Evolutionary conservation across 192 early-diverging fungal species (phyloP), one percentile per base, ranked within the genome.

Genomic region (Coemansia sp.): DNA sequence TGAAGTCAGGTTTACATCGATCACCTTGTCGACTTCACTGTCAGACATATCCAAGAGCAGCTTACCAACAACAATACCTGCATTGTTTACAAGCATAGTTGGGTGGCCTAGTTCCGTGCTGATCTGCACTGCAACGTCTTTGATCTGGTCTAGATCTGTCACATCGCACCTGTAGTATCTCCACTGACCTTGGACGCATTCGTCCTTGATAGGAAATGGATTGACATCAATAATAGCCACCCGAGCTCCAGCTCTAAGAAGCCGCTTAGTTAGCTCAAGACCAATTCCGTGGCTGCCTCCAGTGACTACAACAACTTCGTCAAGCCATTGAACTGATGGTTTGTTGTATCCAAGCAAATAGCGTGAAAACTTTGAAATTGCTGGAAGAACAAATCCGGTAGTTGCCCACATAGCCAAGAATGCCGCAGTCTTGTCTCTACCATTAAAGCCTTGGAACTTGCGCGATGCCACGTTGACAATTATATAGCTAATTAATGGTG

Each of bases 21-120:
- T 76, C 4, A 86, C 85, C 45, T 82, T 75, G 64, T 86, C 66
- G 60, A 92, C 87, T 17, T 90, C 86, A 5, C 76, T 68, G 45
- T 81, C 77, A 5, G 84, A 84, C 73, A 85, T 68, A 23, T 93
- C 90, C 21, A 86, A 50, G 45, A 92, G 79, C 15, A 77, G 69
- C 67, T 86, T 87, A 24, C 85, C 87, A 54, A 61, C 64, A 21
- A 92, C 85, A 55, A 92, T 87, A 3, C 88, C 93, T 15, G 90
- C 93, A 70, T 93, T 93, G 72, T 93, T 93, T 45, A 95, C 68
- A 2, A 95, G 58, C 60, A 93, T 86, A 4, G 90, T 95, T 12
- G 90, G 89, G 53, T 87, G 70, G 12, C 90, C 93, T 2, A 87
- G 65, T 69, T 89, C 74, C 22, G 25, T 56, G 9, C 62, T 60